Evolutionary conservation across 257 asterid species (phyloP).

Genomic region (Fraxinus pennsylvanica): DNA sequence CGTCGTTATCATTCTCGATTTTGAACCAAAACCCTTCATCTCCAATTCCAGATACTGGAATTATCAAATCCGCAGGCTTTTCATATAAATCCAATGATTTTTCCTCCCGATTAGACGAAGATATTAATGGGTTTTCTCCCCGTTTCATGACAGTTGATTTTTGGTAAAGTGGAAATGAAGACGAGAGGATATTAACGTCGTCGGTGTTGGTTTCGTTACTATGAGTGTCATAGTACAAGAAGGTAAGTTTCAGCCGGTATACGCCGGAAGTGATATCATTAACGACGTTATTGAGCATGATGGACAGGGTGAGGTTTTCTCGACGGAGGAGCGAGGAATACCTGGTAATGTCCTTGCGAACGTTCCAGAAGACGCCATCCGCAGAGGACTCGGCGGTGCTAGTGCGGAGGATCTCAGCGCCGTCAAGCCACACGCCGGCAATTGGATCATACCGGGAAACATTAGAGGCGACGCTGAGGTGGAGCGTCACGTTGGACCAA

Average conservation of each 20-base stretch:
- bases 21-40: conserved; percentile 24
- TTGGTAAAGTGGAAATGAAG: conserved; percentile 8
- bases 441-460: conserved; percentile 79
- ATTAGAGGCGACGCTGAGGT: conserved; percentile 55
- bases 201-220: neutral
- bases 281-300: conserved; percentile 81
- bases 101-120: neutral
- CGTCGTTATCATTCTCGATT: conserved; percentile 8
- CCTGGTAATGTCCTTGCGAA: conserved; percentile 68
- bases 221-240: conserved; percentile 46
- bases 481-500: conserved; percentile 68
- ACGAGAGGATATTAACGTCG: neutral
- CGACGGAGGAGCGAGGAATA: conserved; percentile 59
- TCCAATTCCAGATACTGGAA: neutral
- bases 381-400: conserved; percentile 76
- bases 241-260: conserved; percentile 53
- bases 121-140: neutral
- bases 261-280: conserved; percentile 62
- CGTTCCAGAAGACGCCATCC: conserved; percentile 62
- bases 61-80: conserved; percentile 15
- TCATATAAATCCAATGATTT: conserved; percentile 1
- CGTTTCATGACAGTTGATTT: neutral
- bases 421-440: conserved; percentile 81
- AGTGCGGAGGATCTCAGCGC: conserved; percentile 82
- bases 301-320: conserved; percentile 53